Evolutionary conservation across 2,329 filamentous ascomycete genomes (phyloP), one percentile per base, ranked within the genome.

Genomic region (Grosmannia huntii): DNA sequence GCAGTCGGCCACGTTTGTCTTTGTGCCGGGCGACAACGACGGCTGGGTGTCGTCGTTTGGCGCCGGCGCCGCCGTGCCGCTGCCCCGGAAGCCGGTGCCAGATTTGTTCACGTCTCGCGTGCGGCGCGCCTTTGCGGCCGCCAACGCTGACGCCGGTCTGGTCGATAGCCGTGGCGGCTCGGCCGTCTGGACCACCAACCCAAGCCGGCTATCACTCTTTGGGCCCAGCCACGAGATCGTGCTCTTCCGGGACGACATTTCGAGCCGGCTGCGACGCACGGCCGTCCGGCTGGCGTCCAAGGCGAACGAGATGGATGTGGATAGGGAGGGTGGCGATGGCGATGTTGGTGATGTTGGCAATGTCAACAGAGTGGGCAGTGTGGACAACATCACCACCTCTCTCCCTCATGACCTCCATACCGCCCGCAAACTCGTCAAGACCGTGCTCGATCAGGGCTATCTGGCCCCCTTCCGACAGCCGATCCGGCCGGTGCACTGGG

Each of bases 11-110:
- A 92, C 88, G 0, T 96, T 97, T 69, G 77, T 96, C 36, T 96
- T 99, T 67, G 87, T 97, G 0, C 94, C 94, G 0, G 94, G 94
- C 33, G 92, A 97, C 72, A 95, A 96, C 68, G 94, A 99, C 69
- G 91, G 89, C n/a, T 99, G 94, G 94, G 83, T 86, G 5, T 95
- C 90, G 0, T 81, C 90, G 2, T 96, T 95, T 68, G 83, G 83
- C 0, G 85, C 84, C 2, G 89, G 89, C 4, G 85, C 87, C 1
- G 83, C 86, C 0, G 80, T 82, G 0, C 81, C 85, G 0, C 68
- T 92, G 12, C 89, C 89, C 0, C 74, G 86, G 11, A 85, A 86
- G 63, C 73, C 80, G 0, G 81, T 99, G 2, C 94, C 94, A 1
- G 87, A 92, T 7, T 75, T 96, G 64, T 99, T 99, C 72, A 97